Evolutionary conservation across 2,329 filamentous ascomycete genomes (phyloP), one percentile per base, ranked within the genome.

Genomic region (Exophiala aquamarina): DNA sequence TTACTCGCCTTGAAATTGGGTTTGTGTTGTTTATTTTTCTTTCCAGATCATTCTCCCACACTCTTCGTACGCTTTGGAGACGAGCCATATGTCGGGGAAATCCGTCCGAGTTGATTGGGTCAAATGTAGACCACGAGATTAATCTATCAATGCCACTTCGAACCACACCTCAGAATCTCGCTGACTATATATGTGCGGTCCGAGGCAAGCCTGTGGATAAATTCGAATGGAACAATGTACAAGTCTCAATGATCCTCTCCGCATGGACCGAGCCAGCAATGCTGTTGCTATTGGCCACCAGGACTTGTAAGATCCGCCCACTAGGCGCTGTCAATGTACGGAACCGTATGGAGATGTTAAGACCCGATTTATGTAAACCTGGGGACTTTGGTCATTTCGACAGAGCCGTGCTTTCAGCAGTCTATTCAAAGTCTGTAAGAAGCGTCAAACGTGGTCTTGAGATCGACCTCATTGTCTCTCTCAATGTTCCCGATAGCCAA

Each of bases 181-280:
- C 14, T 26, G 17, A 17, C 11, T 49, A 43, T 31, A 13, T 29
- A 4, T 5, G 10, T 4, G 38, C 38, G 6, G 26, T 41, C 19
- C n/a, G 6, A 11, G 7, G 8, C 4, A 18, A 26, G 9, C 8
- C 9, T 4, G 13, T 15, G 5, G 18, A 32, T 37, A 39, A 19
- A 10, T 10, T 42, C 17, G 8, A 32, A 8, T 15, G 23, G 18
- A 36, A 38, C 19, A 19, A 17, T 13, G 18, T 37, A 19, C 35
- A 37, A 20, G 7, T 37, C 7, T 4, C 35, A 19, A 4, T 37
- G 18, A 4, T 37, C 8, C 20, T 37, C 8, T 49, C 54, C 3
- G 51, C 48, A 4, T 18, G 52, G n/a, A 47, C 17, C n/a, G 50
- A 56, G 37, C 54, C 54, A 34, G 54, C 45, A 14, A 49, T 54